phyloP scores from a whole-genome alignment of 192 early-diverging fungal species.

The Rhizophagus clarus region DNA sequence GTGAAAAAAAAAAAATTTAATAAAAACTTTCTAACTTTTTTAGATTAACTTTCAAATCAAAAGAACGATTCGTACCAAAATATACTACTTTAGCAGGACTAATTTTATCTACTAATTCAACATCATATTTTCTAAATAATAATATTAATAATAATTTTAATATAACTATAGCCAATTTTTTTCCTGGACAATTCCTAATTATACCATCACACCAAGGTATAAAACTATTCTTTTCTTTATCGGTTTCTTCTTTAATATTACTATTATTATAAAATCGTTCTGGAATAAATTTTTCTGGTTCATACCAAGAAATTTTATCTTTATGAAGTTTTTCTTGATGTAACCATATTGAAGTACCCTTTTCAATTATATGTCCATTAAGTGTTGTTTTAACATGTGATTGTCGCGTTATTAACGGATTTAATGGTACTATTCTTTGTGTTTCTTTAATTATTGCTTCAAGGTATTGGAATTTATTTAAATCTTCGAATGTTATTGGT shows the following conservation, averaged over 20 bases:
- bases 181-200: slow-evolving; percentile 8
- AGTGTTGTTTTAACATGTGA: not conserved
- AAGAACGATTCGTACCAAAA: not conserved
- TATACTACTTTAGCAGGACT: not conserved
- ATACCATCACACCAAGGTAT: not conserved
- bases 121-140: slow-evolving; percentile 14
- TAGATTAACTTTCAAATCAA: not conserved
- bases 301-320: not conserved
- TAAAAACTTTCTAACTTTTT: not conserved
- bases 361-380: not conserved
- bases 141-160: not conserved
- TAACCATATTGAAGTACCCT: not conserved
- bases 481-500: slow-evolving; percentile 20
- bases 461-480: slow-evolving; percentile 17
- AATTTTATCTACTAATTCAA: slow-evolving; percentile 7
- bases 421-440: not conserved
- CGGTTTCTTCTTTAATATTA: not conserved
- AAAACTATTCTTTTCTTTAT: not conserved
- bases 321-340: not conserved
- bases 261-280: not conserved
- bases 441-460: slow-evolving; percentile 19
- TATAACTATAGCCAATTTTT: slow-evolving; percentile 7
- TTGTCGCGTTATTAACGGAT: not conserved
- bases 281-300: slow-evolving; percentile 7
- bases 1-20: not conserved